Percentiles rank a stretch among this genome's conserved stretches.
Evolutionary conservation across 768 basidiomycete species (phyloP).

Genomic region (Boletus vermiculosoides): DNA sequence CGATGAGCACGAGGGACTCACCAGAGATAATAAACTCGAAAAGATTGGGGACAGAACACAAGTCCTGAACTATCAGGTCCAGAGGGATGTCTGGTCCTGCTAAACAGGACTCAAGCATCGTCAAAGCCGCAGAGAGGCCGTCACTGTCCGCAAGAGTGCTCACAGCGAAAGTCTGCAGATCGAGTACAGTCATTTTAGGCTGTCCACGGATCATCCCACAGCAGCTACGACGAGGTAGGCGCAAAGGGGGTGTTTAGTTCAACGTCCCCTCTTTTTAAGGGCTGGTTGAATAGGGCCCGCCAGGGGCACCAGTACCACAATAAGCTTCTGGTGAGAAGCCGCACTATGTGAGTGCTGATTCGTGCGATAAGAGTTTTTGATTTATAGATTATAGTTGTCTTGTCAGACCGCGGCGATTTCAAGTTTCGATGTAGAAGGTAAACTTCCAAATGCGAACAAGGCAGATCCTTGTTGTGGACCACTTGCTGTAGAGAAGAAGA

Average conservation of each 20-base stretch:
- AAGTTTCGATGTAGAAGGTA: too few species aligned
- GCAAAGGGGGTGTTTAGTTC: too few species aligned
- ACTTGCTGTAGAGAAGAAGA: slow-evolving; percentile 6
- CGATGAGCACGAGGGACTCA: slow-evolving; percentile 1
- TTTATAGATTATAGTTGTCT: neutral
- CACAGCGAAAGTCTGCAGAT: too few species aligned
- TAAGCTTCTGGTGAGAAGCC: slow-evolving; percentile 10
- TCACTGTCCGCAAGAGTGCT: neutral
- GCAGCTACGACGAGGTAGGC: too few species aligned
- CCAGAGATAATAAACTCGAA: slow-evolving; percentile 34
- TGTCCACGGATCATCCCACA: too few species aligned
- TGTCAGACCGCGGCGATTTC: neutral
- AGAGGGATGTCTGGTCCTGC: slow-evolving; percentile 18
- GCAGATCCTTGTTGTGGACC: neutral
- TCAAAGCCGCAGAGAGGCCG: slow-evolving; percentile 17
- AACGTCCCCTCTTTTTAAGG: too few species aligned
- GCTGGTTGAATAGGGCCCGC: too few species aligned
- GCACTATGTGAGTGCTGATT: neutral
- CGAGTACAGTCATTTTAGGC: too few species aligned
- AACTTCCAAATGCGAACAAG: neutral
- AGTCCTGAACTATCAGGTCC: slow-evolving; percentile 27
- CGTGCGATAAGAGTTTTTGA: neutral
- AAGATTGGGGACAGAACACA: slow-evolving; percentile 26
- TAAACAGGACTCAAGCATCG: slow-evolving; percentile 27
- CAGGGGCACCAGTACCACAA: neutral